Evolutionary conservation across 2,329 filamentous ascomycete species (phyloP).

Genomic region (Diaporthe humulicola): DNA sequence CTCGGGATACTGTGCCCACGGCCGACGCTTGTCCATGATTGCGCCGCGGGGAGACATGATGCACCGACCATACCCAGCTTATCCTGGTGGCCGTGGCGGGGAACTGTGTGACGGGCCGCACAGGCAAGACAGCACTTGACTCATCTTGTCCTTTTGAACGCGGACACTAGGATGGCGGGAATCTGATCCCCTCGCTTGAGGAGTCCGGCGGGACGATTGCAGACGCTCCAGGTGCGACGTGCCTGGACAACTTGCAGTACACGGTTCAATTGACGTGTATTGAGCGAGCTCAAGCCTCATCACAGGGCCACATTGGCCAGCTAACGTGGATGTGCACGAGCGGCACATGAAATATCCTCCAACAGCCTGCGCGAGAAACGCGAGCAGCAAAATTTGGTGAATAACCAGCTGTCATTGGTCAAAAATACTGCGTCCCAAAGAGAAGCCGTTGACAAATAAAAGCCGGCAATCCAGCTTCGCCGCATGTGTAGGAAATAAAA

Average conservation of each 20-base stretch:
- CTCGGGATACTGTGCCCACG: not conserved
- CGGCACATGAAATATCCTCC: not conserved
- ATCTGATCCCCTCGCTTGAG: not conserved
- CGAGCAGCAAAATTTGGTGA: not conserved
- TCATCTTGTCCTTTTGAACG: constrained; percentile 19
- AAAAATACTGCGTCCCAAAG: not conserved
- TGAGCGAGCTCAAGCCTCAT: not conserved
- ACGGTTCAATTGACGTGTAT: not conserved
- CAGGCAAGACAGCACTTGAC: constrained; percentile 14
- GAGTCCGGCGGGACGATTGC: not conserved
- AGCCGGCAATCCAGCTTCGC: not conserved
- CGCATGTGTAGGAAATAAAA: not conserved
- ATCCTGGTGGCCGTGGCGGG: constrained; percentile 2
- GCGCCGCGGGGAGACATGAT: not conserved
- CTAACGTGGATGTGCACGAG: not conserved
- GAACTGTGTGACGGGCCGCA: not conserved
- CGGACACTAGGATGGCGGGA: not conserved
- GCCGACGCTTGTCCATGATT: not conserved
- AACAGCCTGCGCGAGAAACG: not conserved
- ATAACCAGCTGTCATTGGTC: not conserved
- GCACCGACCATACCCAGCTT: not conserved
- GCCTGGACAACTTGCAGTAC: not conserved
- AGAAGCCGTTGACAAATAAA: constrained; percentile 16
- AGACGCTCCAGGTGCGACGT: not conserved
- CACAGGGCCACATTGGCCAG: not conserved